Evolutionary conservation across 192 early-diverging fungal species (phyloP), one percentile per base, ranked within the genome.

Genomic region (Backusella tarrabulga): DNA sequence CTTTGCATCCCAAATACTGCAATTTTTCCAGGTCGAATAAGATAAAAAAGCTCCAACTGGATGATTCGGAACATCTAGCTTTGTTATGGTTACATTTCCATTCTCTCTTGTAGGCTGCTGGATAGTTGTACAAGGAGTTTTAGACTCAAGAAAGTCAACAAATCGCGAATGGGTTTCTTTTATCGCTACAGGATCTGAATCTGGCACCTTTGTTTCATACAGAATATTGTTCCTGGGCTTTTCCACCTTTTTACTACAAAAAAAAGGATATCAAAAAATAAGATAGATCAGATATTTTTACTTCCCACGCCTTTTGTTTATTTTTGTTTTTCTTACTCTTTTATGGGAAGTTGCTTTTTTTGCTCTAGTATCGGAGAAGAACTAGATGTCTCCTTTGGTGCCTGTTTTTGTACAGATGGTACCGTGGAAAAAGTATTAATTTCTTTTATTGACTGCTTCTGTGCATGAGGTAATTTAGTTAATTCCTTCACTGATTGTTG

Each of bases 1-100:
- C 70, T 87, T 87, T 34, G 81, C 75, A 46, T 87, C 86, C 86
- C 86, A 87, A 41, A 87, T 83, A 41, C 80, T 77, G 34, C 82
- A 87, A 38, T 80, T 70, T 35, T 84, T 76, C 77, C 84, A 87
- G 1, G 78, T 34, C 34, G 83, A 74, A 26, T 87, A 81, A 38
- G 82, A 80, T 41, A 80, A 77, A 67, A 83, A 73, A 40, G 80
- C 83, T 0, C 82, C 85, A 1, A 78, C 70, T 12, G 78, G 76
- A 72, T 86, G 82, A 4, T 78, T 83, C 5, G 83, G 82, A 12
- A 72, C 67, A 29, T 83, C 82, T 11, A 81, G 40, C 1, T 86
- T 81, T 9, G 71, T 77, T 0, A 83, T 73, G 21, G 81, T 78
- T 9, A 82, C 80, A 12, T 63, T 21, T 21, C 68, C 71, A 34